A percentile compares a stretch with the other conserved stretches of the same genome.
These are phyloP conservation scores for Fusarium sp. DNA, from an alignment of 2,329 filamentous ascomycete genomes.

Conservation along the genomic window DNA sequence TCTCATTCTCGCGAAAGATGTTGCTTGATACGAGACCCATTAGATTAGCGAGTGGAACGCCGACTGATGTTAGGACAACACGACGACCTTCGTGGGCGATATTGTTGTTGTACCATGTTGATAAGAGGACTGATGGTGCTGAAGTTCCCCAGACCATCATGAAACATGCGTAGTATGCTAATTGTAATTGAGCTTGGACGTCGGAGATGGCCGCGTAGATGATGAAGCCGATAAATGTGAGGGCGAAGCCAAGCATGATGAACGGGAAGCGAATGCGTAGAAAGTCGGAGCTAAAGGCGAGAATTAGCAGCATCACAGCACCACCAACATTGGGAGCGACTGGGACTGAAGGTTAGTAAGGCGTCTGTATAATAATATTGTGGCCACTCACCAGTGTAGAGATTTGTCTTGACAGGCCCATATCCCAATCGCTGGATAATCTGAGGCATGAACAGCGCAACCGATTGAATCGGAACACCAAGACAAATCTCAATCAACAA, in stretches of 20 bases:
- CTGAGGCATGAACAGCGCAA: slow-evolving; percentile 20
- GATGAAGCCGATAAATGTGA: slow-evolving; percentile 13
- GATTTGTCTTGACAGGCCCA: slow-evolving; percentile 9
- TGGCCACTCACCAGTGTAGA: slow-evolving; percentile 6
- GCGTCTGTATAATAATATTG: fast-evolving
- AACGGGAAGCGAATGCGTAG: slow-evolving; percentile 10
- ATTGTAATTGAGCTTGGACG: slow-evolving; percentile 2
- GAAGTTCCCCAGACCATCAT: slow-evolving; percentile 31
- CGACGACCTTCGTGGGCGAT: fast-evolving
- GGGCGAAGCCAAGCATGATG: slow-evolving; percentile 16
- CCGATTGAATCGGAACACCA: slow-evolving; percentile 14
- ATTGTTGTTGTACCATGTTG: slow-evolving; percentile 13
- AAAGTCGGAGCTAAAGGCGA: slow-evolving; percentile 16
- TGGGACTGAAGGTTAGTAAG: background rate
- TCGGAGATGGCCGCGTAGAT: slow-evolving; percentile 23
- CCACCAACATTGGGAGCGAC: slow-evolving; percentile 13
- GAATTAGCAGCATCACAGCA: slow-evolving; percentile 17
- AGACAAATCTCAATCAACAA: slow-evolving; percentile 22
- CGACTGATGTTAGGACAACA: slow-evolving; percentile 10
- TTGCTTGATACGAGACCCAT: slow-evolving; percentile 73
- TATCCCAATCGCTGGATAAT: slow-evolving; percentile 17
- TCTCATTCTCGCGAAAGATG: slow-evolving; percentile 73
- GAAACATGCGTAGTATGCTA: slow-evolving; percentile 18
- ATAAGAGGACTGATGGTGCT: slow-evolving; percentile 1
- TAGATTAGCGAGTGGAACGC: background rate